Evolutionary conservation across 352 stramenopile species (phyloP), one percentile per base, ranked within the genome.

Genomic region (Lagenidium giganteum): DNA sequence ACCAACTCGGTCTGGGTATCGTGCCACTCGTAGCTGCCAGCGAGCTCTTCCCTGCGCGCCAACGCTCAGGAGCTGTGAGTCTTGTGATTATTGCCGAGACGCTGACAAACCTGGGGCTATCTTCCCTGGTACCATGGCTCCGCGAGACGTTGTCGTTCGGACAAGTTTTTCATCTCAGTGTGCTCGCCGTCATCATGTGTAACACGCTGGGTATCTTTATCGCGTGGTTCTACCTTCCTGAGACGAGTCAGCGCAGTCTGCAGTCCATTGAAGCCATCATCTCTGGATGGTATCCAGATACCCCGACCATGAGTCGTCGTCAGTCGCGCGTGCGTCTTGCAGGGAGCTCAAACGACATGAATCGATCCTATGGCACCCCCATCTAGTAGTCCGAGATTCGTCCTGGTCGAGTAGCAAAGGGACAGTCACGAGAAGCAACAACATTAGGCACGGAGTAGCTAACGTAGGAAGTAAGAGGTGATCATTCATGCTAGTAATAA

Each of bases 231-330:
- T 92, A 81, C 35, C 48, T 92, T 12, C 79, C 79, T 2, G 79
- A 92, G 58, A 92, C 79, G 8, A 88, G 72, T 22, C 43, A 70
- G 23, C 76, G 76, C 24, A 88, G 74, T 52, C 66, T 92, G 5
- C 79, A 92, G 55, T 70, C 86, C 44, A 87, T 92, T 27, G 79
- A 92, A 36, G 73, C 79, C 22, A 83, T 89, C 46, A 44, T 89
- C 28, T 79, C 62, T 1, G 79, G 79, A 20, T 92, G 74, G 73
- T 74, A 74, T 27, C 73, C 79, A 12, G 73, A 79, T 16, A 92
- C 79, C 20, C 79, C 79, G 38, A 69, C 64, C 8, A 39, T 53
- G 22, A 59, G 61, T 20, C n/a, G n/a, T n/a, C n/a, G n/a, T n/a
- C 80, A 70, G 14, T 80, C 67, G 9, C 56, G 72, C 34, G 72